A percentile compares a stretch with the other conserved stretches of the same genome.
These are phyloP conservation scores for Nematocida sp. DNA, from an alignment of 371 early-diverging fungal species.

Conservation along the genomic window DNA sequence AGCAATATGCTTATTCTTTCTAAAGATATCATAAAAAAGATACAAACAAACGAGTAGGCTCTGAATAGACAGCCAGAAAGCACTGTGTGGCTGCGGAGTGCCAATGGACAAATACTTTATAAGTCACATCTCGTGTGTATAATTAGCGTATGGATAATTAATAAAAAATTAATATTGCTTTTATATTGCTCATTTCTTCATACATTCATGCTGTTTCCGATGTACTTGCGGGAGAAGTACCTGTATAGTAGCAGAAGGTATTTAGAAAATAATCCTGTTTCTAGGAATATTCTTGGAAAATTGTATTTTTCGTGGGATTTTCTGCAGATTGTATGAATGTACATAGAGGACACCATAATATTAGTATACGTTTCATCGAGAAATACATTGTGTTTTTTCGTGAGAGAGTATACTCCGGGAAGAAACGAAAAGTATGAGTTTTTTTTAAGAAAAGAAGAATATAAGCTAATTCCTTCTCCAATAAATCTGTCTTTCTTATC, in stretches of 20 bases:
- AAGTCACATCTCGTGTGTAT: too few relatives aligned
- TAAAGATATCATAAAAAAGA: not conserved
- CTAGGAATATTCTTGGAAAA: not conserved
- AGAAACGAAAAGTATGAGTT: not conserved
- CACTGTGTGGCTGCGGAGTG: too few relatives aligned
- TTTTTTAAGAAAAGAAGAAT: too few relatives aligned
- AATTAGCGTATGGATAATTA: too few relatives aligned
- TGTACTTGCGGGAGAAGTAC: too few relatives aligned
- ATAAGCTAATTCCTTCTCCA: not conserved
- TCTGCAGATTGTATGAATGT: not conserved
- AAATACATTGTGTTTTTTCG: constrained; percentile 26
- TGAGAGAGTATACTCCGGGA: not conserved
- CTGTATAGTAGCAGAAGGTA: too few relatives aligned
- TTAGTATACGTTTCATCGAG: constrained; percentile 46
- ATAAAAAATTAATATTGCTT: too few relatives aligned
- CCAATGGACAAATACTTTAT: too few relatives aligned
- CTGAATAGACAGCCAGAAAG: too few relatives aligned
- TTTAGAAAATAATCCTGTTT: not conserved
- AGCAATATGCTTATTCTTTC: constrained; percentile 20
- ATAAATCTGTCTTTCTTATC: constrained; percentile 27
- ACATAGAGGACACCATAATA: constrained; percentile 15
- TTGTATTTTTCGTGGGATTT: not conserved
- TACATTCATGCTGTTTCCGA: too few relatives aligned
- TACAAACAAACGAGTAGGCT: too few relatives aligned
- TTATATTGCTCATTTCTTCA: too few relatives aligned